phyloP scores from a whole-genome alignment of 352 stramenopile genomes.

The Aphanomyces cochlioides region DNA sequence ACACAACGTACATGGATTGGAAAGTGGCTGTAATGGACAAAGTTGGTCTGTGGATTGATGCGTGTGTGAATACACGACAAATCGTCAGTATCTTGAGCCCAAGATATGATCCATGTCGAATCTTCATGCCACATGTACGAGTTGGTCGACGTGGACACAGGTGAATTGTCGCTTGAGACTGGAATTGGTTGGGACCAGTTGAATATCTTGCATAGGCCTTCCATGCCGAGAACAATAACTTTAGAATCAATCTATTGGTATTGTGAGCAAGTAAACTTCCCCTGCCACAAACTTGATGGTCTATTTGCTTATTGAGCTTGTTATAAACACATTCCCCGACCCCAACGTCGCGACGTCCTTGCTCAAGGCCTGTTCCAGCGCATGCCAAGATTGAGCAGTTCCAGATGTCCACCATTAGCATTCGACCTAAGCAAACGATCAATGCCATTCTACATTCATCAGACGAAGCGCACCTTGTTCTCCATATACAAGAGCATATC shows the following conservation, averaged over 20 bases:
- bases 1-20: slow-evolving; percentile 82
- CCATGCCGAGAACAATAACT: slow-evolving; percentile 68
- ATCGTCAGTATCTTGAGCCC: slow-evolving; percentile 73
- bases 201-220: slow-evolving; percentile 78
- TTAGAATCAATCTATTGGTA: slow-evolving; percentile 18
- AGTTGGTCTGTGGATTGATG: slow-evolving; percentile 79
- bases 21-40: slow-evolving; percentile 77
- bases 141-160: neutral
- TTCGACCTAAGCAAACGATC: slow-evolving; percentile 8
- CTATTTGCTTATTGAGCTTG: neutral
- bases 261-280: neutral
- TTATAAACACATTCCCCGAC: slow-evolving; percentile 1
- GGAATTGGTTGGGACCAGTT: slow-evolving; percentile 60
- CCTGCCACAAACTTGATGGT: slow-evolving; percentile 7
- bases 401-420: slow-evolving; percentile 24
- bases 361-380: neutral
- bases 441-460: neutral
- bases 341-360: slow-evolving; percentile 2
- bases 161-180: neutral
- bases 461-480: slow-evolving; percentile 15
- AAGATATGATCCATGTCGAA: slow-evolving; percentile 82
- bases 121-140: slow-evolving; percentile 53
- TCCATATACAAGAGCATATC: slow-evolving; percentile 18
- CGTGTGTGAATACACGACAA: slow-evolving; percentile 82
- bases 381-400: neutral